Conservation (phyloP, 768 basidiomycete species). For the Boletus tomentosulus region DNA sequence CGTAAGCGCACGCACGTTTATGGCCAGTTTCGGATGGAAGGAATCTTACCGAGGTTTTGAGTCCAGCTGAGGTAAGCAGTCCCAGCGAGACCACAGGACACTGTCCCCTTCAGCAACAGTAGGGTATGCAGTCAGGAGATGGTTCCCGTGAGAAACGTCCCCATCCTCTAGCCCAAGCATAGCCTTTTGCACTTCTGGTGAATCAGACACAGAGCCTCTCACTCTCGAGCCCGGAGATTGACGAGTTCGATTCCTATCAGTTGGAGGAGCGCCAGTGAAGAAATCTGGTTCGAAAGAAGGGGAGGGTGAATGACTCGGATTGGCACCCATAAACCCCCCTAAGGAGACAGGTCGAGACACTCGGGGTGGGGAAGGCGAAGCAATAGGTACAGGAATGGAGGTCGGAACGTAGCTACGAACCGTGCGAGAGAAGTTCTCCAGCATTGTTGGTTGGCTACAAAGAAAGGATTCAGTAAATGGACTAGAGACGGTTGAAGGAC, state of each 20-base stretch:
- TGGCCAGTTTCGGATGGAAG: background rate
- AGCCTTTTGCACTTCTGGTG: background rate
- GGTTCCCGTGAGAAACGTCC: constrained; percentile 12
- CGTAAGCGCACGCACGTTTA: constrained; percentile 5
- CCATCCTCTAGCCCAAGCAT: constrained; percentile 22
- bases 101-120: constrained; percentile 29
- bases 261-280: constrained; percentile 6
- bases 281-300: constrained; percentile 8
- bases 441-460: constrained; percentile 44
- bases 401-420: constrained; percentile 53
- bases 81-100: constrained; percentile 34
- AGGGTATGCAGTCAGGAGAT: constrained; percentile 21
- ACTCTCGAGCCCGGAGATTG: constrained; percentile 4
- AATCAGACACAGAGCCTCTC: constrained; percentile 6
- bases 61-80: constrained; percentile 18
- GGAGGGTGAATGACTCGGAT: constrained; percentile 16
- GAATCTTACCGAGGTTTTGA: constrained; percentile 19
- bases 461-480: constrained; percentile 13
- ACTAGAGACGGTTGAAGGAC: background rate
- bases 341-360: constrained; percentile 44
- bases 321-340: constrained; percentile 38
- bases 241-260: constrained; percentile 7
- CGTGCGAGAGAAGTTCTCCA: constrained; percentile 50
- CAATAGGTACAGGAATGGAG: constrained; percentile 45
- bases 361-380: constrained; percentile 36